Percentiles rank a stretch among this genome's conserved stretches.
Evolutionary conservation across 805 yeast genomes (phyloP).

Genomic region (Ogataea haglerorum): DNA sequence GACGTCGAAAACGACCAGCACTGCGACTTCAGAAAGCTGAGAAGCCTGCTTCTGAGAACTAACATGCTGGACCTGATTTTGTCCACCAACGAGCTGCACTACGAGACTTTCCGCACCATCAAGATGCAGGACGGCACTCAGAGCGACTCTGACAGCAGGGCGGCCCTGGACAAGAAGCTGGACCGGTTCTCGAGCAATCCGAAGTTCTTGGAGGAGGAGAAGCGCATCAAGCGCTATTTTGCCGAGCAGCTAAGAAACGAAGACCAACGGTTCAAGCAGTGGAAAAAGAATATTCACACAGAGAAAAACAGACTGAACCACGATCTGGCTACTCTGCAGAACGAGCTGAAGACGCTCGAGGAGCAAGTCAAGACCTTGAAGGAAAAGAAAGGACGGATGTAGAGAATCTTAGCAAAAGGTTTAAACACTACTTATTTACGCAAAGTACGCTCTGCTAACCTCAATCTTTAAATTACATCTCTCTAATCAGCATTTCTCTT

Average conservation of each 20-base stretch:
- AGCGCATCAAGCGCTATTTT: conserved; percentile 86
- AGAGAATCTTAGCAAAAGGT: conserved; percentile 3
- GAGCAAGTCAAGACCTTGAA: conserved; percentile 68
- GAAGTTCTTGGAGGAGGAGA: conserved; percentile 94
- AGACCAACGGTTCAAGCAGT: conserved; percentile 95
- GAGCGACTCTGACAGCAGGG: conserved; percentile 17
- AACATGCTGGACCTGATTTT: conserved; percentile 78
- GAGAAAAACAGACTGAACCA: conserved; percentile 92
- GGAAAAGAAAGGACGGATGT: conserved; percentile 45
- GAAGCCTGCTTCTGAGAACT: conserved; percentile 75
- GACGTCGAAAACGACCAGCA: conserved; percentile 85
- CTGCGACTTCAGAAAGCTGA: conserved; percentile 79
- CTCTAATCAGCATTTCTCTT: conserved; percentile 82
- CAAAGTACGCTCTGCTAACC: conserved; percentile 8
- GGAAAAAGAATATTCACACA: conserved; percentile 95
- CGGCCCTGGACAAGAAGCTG: conserved; percentile 23
- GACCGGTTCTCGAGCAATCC: conserved; percentile 67
- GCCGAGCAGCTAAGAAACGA: conserved; percentile 96
- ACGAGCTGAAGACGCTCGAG: conserved; percentile 68
- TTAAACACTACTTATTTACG: conserved; percentile 9
- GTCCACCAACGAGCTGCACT: conserved; percentile 78
- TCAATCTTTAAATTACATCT: conserved; percentile 11
- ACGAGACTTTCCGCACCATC: conserved; percentile 70
- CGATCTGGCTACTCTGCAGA: conserved; percentile 87
- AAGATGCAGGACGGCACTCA: conserved; percentile 49